phyloP scores from a whole-genome alignment of 225 moss, liverwort and hornwort species.

The Sphagnum contortum region DNA sequence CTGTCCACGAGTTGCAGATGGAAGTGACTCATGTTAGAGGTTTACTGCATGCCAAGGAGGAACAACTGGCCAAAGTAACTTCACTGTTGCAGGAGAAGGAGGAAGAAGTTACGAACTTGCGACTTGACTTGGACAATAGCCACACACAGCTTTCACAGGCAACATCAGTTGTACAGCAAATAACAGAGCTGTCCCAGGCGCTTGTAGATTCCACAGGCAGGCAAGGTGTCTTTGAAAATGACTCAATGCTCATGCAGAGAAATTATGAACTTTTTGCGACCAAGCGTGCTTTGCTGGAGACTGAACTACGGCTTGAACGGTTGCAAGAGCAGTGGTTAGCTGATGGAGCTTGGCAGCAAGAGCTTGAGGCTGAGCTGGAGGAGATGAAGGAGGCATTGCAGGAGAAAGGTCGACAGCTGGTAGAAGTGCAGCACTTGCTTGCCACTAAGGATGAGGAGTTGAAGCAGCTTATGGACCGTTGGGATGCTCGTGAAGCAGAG shows the following conservation, averaged over 20 bases:
- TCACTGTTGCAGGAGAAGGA: constrained; percentile 31
- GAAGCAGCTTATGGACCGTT: constrained; percentile 17
- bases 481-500: constrained; percentile 33
- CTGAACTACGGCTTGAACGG: constrained; percentile 22
- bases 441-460: constrained; percentile 30
- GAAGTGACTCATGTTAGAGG: constrained; percentile 26
- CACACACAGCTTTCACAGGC: constrained; percentile 27
- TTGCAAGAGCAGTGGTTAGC: constrained; percentile 19
- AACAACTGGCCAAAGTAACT: constrained; percentile 19
- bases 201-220: constrained; percentile 18
- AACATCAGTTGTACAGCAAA: constrained; percentile 34
- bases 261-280: constrained; percentile 34
- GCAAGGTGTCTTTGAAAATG: constrained; percentile 16
- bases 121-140: constrained; percentile 30
- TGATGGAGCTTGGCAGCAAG: constrained; percentile 15
- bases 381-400: constrained; percentile 29
- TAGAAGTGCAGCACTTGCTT: constrained; percentile 16
- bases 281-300: constrained; percentile 28
- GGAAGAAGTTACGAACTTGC: constrained; percentile 22
- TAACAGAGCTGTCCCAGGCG: constrained; percentile 30
- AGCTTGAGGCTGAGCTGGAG: constrained; percentile 33
- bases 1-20: constrained; percentile 19
- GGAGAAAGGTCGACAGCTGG: constrained; percentile 24
- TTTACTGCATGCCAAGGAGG: constrained; percentile 25
- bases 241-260: constrained; percentile 29